Base-by-base conservation (phyloP, 164 flowering plant genomes). In the Sedum album region DNA sequence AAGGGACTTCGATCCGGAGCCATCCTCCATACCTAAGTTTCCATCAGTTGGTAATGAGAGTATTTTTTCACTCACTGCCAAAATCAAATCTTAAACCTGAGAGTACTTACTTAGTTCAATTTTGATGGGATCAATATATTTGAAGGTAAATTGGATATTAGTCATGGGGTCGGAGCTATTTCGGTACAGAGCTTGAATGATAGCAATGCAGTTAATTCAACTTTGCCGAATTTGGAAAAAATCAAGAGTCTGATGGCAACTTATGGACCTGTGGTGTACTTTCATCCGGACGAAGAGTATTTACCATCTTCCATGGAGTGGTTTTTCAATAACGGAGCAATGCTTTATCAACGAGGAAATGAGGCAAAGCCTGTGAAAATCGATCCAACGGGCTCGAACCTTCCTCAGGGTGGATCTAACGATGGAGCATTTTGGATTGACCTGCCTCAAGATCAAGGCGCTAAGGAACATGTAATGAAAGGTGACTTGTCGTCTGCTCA, bases 381-480 rank as follows among this genome's bases (percentile, higher is more conserved):
- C 21, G 82, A 85, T 13, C 66, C 92, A 2, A 70, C 67, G 0
- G 96, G 98, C 21, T 74, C 86, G 1, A 91, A 88, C 74, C 94
- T 93, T 67, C 97, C 98, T 15, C 88, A 80, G 70, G 94, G 82
- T 31, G 96, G 94, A 21, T 69, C 88, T 0, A 80, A 86, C 38
- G 97, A 91, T 69, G 97, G 81, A 0, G 36, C 73, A 13, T 91
- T 86, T 38, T 93, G 98, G 97, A 62, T 93, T 41, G 98, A 91
- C 70, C 87, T 93, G 7, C 97, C 98, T 0, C 39, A 28, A 0
- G 86, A 85, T 41, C 67, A 66, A 4, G 68, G 10, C 0, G 80
- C 69, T 2, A 82, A 75, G 62, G 89, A 86, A 31, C 77, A 65
- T 60, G 86, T 88, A 7, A 88, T 79, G 75, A 85, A 80, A 66